Evolutionary conservation across 139 green algal species (phyloP).

Genomic region (Micromonas commoda): DNA sequence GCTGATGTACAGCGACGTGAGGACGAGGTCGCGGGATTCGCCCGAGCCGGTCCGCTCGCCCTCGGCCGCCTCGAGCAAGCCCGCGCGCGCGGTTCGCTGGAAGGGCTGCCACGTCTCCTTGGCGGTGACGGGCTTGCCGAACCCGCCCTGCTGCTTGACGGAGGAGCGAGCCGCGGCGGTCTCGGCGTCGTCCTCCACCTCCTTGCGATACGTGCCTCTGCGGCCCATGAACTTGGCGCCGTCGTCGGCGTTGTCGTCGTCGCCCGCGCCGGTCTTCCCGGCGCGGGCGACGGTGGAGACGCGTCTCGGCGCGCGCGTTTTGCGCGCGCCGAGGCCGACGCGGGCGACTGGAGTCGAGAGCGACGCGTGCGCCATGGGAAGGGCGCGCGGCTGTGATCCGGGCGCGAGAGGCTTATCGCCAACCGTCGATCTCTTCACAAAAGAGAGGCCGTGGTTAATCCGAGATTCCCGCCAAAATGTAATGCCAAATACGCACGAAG

Average conservation of each 20-base stretch:
- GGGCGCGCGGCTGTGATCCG: no score
- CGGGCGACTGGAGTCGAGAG: no score
- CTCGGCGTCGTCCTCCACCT: constrained; percentile 6
- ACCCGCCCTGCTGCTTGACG: not conserved
- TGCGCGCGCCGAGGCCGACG: no score
- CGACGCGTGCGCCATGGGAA: no score
- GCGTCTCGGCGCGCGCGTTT: no score
- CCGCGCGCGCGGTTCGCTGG: constrained; percentile 1
- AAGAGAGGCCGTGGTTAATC: no score
- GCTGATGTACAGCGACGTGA: not conserved
- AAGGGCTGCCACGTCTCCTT: constrained; percentile 32
- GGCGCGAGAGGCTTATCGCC: no score
- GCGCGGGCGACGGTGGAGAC: no score
- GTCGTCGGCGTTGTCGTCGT: not conserved
- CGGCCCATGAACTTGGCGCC: constrained; percentile 2
- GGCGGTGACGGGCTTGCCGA: constrained; percentile 17
- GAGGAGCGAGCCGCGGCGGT: not conserved
- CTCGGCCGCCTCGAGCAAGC: not conserved
- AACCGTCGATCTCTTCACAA: no score
- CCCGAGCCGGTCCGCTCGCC: not conserved
- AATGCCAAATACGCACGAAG: no score
- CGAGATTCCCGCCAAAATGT: no score
- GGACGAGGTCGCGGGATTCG: not conserved
- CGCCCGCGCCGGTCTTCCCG: not conserved
- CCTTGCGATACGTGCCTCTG: not conserved